These are phyloP conservation scores for Camelina laxa DNA, from an alignment of 345 rosid species.

Conservation along the genomic window DNA sequence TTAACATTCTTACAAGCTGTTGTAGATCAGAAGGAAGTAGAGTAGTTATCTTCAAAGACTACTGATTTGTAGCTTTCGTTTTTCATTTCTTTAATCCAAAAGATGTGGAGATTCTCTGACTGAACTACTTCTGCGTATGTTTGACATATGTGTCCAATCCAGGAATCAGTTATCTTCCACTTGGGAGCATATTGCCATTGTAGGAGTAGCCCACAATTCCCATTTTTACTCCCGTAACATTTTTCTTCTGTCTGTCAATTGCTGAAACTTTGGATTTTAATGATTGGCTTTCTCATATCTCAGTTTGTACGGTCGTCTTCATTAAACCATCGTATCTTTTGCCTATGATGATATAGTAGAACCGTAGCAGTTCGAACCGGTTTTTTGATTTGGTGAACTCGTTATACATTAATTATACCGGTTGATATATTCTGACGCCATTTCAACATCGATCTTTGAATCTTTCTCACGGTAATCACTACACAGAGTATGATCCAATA, in stretches of 20 bases:
- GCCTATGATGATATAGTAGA: no score
- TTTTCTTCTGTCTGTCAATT: no score
- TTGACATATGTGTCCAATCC: not conserved
- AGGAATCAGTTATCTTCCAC: not conserved
- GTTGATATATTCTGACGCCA: not conserved
- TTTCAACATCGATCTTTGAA: not conserved
- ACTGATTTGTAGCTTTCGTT: conserved; percentile 10
- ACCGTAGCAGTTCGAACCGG: no score
- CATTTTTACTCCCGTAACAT: not conserved
- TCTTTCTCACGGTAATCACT: no score
- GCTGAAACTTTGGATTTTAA: no score
- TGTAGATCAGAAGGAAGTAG: conserved; percentile 34
- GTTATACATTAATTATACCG: no score
- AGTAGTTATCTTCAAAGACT: conserved; percentile 18
- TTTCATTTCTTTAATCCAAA: conserved; percentile 7
- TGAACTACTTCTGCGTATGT: not conserved
- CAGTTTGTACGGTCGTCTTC: no score
- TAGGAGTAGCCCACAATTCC: not conserved
- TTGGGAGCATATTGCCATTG: conserved; percentile 14
- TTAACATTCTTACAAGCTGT: conserved; percentile 17
- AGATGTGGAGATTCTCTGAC: conserved; percentile 13
- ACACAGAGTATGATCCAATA: no score
- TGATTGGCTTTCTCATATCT: no score
- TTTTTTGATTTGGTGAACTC: no score
- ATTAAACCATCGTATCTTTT: no score